Evolutionary conservation across 495 filamentous ascomycete genomes (phyloP).

Genomic region (Lasiosphaeris hirsuta): DNA sequence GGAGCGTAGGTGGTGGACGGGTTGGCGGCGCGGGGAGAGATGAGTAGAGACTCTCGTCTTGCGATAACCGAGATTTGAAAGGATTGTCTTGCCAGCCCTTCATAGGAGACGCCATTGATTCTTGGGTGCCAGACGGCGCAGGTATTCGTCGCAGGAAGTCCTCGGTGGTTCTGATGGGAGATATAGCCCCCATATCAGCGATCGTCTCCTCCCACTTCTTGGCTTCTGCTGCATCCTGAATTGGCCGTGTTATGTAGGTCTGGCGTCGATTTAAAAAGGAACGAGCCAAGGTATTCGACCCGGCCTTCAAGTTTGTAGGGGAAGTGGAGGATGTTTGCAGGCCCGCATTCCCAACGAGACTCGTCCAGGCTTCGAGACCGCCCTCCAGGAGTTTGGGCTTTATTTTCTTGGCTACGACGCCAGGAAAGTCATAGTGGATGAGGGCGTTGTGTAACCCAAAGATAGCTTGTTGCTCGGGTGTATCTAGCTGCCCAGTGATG

Average conservation of each 20-base stretch:
- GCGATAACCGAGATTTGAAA: conserved; percentile 26
- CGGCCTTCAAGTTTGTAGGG: neutral
- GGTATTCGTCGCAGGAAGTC: conserved; percentile 84
- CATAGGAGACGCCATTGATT: conserved; percentile 62
- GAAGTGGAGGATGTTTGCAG: conserved; percentile 43
- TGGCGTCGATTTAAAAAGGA: conserved; percentile 20
- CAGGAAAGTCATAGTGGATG: conserved; percentile 72
- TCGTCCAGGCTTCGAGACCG: conserved; percentile 81
- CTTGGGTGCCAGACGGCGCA: conserved; percentile 62
- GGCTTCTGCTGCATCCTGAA: conserved; percentile 36
- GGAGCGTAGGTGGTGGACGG: conserved; percentile 79
- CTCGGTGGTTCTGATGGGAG: conserved; percentile 53
- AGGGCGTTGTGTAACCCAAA: conserved; percentile 73
- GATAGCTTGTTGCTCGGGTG: conserved; percentile 55
- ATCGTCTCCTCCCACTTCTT: conserved; percentile 39
- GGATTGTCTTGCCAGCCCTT: conserved; percentile 29
- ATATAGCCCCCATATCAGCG: conserved; percentile 41
- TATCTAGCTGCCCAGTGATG: conserved; percentile 39
- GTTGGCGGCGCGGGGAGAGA: conserved; percentile 46
- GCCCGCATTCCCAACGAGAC: conserved; percentile 67
- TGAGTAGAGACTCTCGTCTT: conserved; percentile 31
- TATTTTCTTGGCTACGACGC: conserved; percentile 54
- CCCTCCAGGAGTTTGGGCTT: conserved; percentile 72
- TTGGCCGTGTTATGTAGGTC: conserved; percentile 25
- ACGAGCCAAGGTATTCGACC: conserved; percentile 13